Evolutionary conservation across 345 rosid species (phyloP).

Genomic region (Eucalyptus dawsonii): DNA sequence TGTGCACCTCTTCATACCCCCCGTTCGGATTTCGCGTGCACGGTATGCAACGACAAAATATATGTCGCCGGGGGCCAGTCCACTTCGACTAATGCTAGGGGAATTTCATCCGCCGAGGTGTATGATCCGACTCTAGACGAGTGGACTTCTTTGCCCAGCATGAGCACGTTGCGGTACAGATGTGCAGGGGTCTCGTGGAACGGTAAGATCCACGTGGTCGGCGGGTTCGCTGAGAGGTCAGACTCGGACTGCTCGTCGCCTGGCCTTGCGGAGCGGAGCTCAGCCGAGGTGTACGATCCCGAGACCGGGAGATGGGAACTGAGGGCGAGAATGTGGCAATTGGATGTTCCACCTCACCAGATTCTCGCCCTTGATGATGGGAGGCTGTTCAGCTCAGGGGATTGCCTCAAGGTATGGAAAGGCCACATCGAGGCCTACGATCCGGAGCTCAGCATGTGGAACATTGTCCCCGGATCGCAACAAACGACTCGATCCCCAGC

Average conservation of each 20-base stretch:
- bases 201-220: constrained; percentile 28
- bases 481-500: constrained; percentile 4
- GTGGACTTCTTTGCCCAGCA: constrained; percentile 27
- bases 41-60: constrained; percentile 10
- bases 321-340: constrained; percentile 43
- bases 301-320: constrained; percentile 21
- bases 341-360: constrained; percentile 51
- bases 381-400: constrained; percentile 39
- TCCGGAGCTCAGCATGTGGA: constrained; percentile 29
- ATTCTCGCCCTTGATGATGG: constrained; percentile 14
- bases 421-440: constrained; percentile 40
- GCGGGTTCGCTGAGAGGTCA: constrained; percentile 24
- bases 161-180: constrained; percentile 31
- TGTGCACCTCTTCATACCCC: constrained; percentile 13
- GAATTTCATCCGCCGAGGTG: constrained; percentile 18
- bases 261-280: constrained; percentile 25
- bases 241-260: constrained; percentile 5
- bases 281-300: constrained; percentile 33
- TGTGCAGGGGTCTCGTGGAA: constrained; percentile 36
- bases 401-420: constrained; percentile 47
- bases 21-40: constrained; percentile 29
- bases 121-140: constrained; percentile 12
- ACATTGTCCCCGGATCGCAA: constrained; percentile 29
- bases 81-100: not conserved
- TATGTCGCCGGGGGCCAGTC: constrained; percentile 49